Evolutionary conservation across 305 asterid species (phyloP).

Genomic region (Coffea humblotiana): DNA sequence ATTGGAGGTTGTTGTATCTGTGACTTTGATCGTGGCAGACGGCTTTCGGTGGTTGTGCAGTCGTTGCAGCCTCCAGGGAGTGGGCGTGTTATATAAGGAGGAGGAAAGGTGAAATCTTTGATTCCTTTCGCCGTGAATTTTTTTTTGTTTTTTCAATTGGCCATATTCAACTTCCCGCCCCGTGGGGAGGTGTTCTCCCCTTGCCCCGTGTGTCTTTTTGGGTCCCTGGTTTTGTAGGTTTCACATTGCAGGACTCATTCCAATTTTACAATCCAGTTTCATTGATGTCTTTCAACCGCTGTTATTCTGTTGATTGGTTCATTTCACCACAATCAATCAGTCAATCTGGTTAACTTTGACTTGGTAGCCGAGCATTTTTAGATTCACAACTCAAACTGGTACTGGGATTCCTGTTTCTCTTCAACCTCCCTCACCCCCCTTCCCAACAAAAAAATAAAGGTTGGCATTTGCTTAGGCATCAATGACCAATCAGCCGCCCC

Average conservation of each 20-base stretch:
- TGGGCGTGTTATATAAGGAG: neutral
- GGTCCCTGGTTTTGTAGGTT: neutral
- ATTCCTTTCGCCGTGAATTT: neutral
- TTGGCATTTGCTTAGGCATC: neutral
- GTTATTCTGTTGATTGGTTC: neutral
- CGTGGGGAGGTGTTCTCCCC: too few species aligned
- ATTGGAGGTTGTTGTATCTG: too few species aligned
- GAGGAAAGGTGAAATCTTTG: neutral
- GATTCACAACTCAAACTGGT: neutral
- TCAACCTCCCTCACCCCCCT: too few species aligned
- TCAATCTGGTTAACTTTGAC: neutral
- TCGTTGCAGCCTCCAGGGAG: neutral
- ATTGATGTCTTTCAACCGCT: neutral
- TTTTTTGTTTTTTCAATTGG: too few species aligned
- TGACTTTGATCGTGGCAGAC: neutral
- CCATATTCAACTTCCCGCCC: too few species aligned
- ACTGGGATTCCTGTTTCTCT: too few species aligned
- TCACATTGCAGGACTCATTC: neutral
- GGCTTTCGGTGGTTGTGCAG: neutral
- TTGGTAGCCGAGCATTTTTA: neutral
- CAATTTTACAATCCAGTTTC: neutral
- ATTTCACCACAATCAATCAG: neutral
- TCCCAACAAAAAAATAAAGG: too few species aligned
- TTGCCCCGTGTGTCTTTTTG: neutral
- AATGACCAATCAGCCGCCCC: constrained; percentile 64